A percentile compares a stretch with the other conserved stretches of the same genome.
Evolutionary conservation across 768 basidiomycete species (phyloP).

Genomic region (Mrakia hoshinonis): DNA sequence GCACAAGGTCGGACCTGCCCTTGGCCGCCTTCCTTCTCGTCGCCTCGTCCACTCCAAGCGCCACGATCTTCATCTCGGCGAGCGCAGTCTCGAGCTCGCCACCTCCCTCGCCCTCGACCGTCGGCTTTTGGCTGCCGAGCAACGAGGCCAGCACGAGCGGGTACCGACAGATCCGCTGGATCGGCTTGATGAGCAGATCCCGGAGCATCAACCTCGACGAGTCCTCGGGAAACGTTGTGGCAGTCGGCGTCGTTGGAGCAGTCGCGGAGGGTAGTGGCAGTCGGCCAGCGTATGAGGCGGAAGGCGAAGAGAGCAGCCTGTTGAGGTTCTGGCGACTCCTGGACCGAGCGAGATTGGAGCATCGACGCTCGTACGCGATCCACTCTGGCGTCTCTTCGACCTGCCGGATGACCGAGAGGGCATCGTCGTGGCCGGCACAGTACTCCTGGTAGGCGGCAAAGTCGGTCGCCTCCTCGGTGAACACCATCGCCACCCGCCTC

Average conservation of each 20-base stretch:
- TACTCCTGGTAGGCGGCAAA: conserved; percentile 77
- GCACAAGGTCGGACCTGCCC: conserved; percentile 58
- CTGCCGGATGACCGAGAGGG: conserved; percentile 62
- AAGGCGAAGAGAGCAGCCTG: conserved; percentile 18
- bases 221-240: conserved; percentile 32
- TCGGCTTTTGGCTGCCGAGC: conserved; percentile 5
- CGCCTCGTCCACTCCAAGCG: conserved; percentile 71
- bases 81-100: conserved; percentile 42
- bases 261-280: conserved; percentile 21
- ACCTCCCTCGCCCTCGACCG: conserved; percentile 28
- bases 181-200: conserved; percentile 94
- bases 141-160: conserved; percentile 64
- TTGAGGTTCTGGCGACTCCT: conserved; percentile 37
- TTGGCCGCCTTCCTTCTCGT: conserved; percentile 57
- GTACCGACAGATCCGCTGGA: conserved; percentile 92
- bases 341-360: conserved; percentile 49
- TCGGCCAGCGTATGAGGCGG: conserved; percentile 23
- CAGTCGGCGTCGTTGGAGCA: conserved; percentile 36
- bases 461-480: conserved; percentile 41
- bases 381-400: conserved; percentile 66
- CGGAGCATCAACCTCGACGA: conserved; percentile 42
- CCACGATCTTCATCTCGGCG: conserved; percentile 66
- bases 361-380: conserved; percentile 73
- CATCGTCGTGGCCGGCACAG: conserved; percentile 78
- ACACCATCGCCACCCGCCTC: conserved; percentile 35